phyloP scores from a whole-genome alignment of 306 rosid genomes.

The Cajanus cajan region DNA sequence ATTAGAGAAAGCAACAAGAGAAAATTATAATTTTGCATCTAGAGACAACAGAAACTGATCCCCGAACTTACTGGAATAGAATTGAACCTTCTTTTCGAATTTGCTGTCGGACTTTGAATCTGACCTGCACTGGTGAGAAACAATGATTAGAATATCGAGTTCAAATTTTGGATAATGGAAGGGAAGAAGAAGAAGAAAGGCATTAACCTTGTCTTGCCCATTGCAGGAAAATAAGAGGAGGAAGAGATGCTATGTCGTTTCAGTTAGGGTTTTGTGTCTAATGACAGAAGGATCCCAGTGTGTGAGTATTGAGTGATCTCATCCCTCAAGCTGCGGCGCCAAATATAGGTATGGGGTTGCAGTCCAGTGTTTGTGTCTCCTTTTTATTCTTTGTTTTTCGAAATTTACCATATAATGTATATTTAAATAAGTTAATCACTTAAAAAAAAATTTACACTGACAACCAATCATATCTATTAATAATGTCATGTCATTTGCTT shows the following conservation, averaged over 20 bases:
- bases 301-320: background rate
- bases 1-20: background rate
- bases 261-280: background rate
- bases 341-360: background rate
- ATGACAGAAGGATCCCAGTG: too few relatives aligned
- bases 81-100: conserved; percentile 43
- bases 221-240: background rate
- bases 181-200: background rate
- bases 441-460: too few relatives aligned
- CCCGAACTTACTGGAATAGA: conserved; percentile 43
- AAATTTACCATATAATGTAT: too few relatives aligned
- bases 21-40: background rate
- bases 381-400: too few relatives aligned
- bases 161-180: background rate
- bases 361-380: too few relatives aligned
- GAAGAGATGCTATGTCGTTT: background rate
- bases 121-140: conserved; percentile 25
- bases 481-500: too few relatives aligned
- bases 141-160: background rate
- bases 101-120: conserved; percentile 38
- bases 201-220: conserved; percentile 47
- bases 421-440: too few relatives aligned
- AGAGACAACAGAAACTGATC: background rate
- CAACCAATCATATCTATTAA: too few relatives aligned
- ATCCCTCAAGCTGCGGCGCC: background rate